Evolutionary conservation across 495 filamentous ascomycete genomes (phyloP).

Genomic region (Hypoxylon fragiforme): DNA sequence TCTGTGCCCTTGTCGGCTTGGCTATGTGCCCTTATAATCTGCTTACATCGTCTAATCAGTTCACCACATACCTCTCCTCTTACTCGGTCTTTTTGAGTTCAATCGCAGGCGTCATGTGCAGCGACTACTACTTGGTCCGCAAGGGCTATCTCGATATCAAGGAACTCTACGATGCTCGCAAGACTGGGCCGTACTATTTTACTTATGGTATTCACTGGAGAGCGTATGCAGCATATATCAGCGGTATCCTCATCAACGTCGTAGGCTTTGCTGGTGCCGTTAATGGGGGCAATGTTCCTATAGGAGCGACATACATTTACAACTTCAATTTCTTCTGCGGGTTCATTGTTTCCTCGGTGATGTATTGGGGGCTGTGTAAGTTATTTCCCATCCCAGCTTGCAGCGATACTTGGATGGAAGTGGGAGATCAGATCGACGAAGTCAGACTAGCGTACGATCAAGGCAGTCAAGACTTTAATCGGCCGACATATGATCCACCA

Average conservation of each 20-base stretch:
- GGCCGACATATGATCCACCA: background rate
- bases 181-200: slow-evolving; percentile 71
- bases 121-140: slow-evolving; percentile 89
- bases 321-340: slow-evolving; percentile 89
- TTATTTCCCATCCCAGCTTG: slow-evolving; percentile 73
- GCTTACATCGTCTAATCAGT: slow-evolving; percentile 76
- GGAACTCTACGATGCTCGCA: slow-evolving; percentile 75
- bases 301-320: slow-evolving; percentile 85
- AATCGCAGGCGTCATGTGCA: slow-evolving; percentile 87
- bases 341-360: slow-evolving; percentile 65
- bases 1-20: slow-evolving; percentile 81
- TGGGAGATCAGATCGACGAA: slow-evolving; percentile 66
- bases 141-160: slow-evolving; percentile 78
- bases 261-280: slow-evolving; percentile 89
- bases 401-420: slow-evolving; percentile 80
- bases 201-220: slow-evolving; percentile 77
- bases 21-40: slow-evolving; percentile 92
- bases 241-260: slow-evolving; percentile 88
- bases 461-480: slow-evolving; percentile 19
- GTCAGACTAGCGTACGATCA: slow-evolving; percentile 52
- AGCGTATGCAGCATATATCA: slow-evolving; percentile 80
- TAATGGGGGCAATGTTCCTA: slow-evolving; percentile 61
- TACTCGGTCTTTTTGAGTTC: slow-evolving; percentile 96
- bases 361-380: slow-evolving; percentile 72
- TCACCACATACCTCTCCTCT: slow-evolving; percentile 91